phyloP scores from a whole-genome alignment of 495 filamentous ascomycete species.

The Tuber magnatum region DNA sequence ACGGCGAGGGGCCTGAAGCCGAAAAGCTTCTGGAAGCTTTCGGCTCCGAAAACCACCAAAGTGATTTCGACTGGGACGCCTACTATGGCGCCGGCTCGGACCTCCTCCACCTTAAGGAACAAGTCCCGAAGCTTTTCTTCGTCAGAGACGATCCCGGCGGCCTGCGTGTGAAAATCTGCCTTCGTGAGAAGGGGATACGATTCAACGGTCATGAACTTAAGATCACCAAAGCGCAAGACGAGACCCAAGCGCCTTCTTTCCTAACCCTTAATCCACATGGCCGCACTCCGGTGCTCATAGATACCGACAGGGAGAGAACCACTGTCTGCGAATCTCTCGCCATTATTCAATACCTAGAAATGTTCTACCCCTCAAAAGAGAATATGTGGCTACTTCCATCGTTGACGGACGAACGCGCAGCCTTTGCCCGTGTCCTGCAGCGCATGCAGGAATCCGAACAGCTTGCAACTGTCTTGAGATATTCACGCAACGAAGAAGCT shows the following conservation, averaged over 20 bases:
- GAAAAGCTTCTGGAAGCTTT: slow-evolving; percentile 70
- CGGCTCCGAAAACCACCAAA: slow-evolving; percentile 70
- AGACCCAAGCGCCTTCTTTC: slow-evolving; percentile 26
- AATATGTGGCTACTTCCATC: slow-evolving; percentile 28
- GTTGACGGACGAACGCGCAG: slow-evolving; percentile 24
- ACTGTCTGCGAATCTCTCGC: slow-evolving; percentile 39
- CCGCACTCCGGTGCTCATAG: slow-evolving; percentile 30
- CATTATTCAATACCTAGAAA: slow-evolving; percentile 46
- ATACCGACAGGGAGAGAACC: slow-evolving; percentile 36
- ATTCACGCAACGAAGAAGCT: slow-evolving; percentile 8
- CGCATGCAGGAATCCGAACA: slow-evolving; percentile 34
- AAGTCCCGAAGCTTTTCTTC: slow-evolving; percentile 35
- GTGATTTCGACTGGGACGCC: slow-evolving; percentile 68
- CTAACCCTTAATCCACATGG: slow-evolving; percentile 30
- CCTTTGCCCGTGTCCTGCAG: slow-evolving; percentile 29
- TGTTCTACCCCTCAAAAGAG: slow-evolving; percentile 39
- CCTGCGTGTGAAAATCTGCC: slow-evolving; percentile 29
- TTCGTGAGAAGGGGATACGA: slow-evolving; percentile 30
- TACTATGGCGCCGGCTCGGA: slow-evolving; percentile 79
- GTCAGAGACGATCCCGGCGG: slow-evolving; percentile 16
- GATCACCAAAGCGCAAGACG: neutral
- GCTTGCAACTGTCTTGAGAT: slow-evolving; percentile 15
- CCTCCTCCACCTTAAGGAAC: slow-evolving; percentile 58
- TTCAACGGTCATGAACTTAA: slow-evolving; percentile 26
- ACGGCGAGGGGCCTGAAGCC: slow-evolving; percentile 58